A percentile compares a stretch with the other conserved stretches of the same genome.
These are phyloP conservation scores for Diaporthe helianthi DNA, from an alignment of 2,329 filamentous ascomycete genomes.

Conservation along the genomic window DNA sequence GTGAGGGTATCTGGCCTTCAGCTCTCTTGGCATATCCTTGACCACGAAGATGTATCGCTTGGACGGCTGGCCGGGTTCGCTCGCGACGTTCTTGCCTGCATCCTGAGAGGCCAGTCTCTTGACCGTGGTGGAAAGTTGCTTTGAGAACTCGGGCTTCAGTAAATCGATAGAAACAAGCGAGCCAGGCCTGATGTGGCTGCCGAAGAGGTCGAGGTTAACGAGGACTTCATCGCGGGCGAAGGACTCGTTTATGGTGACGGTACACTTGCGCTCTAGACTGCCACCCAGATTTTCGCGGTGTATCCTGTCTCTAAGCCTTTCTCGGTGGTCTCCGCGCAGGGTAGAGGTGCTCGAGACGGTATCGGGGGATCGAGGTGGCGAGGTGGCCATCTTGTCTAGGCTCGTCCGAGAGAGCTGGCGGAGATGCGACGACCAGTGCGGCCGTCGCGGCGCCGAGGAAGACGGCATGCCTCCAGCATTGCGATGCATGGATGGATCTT, in stretches of 20 bases:
- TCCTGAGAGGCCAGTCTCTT: constrained; percentile 36
- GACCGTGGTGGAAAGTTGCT: constrained; percentile 35
- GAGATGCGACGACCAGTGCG: constrained; percentile 60
- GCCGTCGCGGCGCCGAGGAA: constrained; percentile 53
- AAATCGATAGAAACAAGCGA: constrained; percentile 76
- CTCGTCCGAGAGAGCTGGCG: constrained; percentile 59
- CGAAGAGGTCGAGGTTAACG: constrained; percentile 76
- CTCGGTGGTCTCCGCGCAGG: constrained; percentile 43
- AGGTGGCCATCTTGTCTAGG: constrained; percentile 52
- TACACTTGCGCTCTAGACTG: constrained; percentile 55
- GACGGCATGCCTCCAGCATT: constrained; percentile 46
- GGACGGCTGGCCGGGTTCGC: constrained; percentile 40
- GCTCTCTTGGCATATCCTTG: constrained; percentile 73
- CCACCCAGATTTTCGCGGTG: constrained; percentile 40
- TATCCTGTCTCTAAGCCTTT: constrained; percentile 30
- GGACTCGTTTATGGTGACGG: constrained; percentile 71
- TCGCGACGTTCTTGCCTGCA: constrained; percentile 22
- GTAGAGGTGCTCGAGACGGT: constrained; percentile 60
- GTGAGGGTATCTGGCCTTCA: constrained; percentile 67
- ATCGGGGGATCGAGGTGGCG: constrained; percentile 52
- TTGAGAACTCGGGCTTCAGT: constrained; percentile 48
- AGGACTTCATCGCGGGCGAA: constrained; percentile 81
- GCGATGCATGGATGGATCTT: constrained; percentile 46
- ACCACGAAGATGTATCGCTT: constrained; percentile 73
- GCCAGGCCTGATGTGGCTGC: constrained; percentile 67